A percentile compares a stretch with the other conserved stretches of the same genome.
Evolutionary conservation across 805 yeast genomes (phyloP).

Genomic region (Maudiozyma saulgeensis): DNA sequence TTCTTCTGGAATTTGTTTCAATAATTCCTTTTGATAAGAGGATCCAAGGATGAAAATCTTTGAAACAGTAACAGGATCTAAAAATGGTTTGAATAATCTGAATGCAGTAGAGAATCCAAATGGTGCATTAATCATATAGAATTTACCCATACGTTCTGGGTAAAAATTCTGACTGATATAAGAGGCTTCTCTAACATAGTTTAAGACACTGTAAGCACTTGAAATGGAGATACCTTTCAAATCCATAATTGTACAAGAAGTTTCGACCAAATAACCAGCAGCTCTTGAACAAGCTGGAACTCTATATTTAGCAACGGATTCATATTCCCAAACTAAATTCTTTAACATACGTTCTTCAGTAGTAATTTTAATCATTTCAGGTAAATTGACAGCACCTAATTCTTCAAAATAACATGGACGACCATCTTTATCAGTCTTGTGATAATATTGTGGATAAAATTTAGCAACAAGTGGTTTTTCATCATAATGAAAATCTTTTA

Average conservation of each 20-base stretch:
- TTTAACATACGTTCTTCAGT: conserved; percentile 92
- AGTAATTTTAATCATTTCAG: conserved; percentile 88
- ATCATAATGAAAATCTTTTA: conserved; percentile 80
- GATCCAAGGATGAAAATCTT: conserved; percentile 84
- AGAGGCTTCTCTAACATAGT: conserved; percentile 88
- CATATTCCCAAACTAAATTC: conserved; percentile 96
- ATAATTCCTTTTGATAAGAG: conserved; percentile 68
- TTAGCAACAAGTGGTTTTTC: conserved; percentile 87
- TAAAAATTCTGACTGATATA: conserved; percentile 92
- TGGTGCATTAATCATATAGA: conserved; percentile 92
- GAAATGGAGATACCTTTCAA: conserved; percentile 86
- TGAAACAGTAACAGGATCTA: conserved; percentile 95
- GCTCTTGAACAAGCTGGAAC: conserved; percentile 91
- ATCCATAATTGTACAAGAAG: conserved; percentile 93
- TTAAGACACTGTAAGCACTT: conserved; percentile 74
- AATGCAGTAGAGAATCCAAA: conserved; percentile 95
- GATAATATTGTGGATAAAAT: conserved; percentile 93
- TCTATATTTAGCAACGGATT: conserved; percentile 72
- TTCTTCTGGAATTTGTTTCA: conserved; percentile 87
- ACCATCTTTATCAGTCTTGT: conserved; percentile 93
- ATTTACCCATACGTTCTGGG: conserved; percentile 99
- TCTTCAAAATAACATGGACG: conserved; percentile 94
- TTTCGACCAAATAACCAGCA: conserved; percentile 71
- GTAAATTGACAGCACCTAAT: conserved; percentile 80
- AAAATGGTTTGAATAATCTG: conserved; percentile 80